Evolutionary conservation across 768 basidiomycete species (phyloP), one percentile per base, ranked within the genome.

Genomic region (Pleurotus tuoliensis): DNA sequence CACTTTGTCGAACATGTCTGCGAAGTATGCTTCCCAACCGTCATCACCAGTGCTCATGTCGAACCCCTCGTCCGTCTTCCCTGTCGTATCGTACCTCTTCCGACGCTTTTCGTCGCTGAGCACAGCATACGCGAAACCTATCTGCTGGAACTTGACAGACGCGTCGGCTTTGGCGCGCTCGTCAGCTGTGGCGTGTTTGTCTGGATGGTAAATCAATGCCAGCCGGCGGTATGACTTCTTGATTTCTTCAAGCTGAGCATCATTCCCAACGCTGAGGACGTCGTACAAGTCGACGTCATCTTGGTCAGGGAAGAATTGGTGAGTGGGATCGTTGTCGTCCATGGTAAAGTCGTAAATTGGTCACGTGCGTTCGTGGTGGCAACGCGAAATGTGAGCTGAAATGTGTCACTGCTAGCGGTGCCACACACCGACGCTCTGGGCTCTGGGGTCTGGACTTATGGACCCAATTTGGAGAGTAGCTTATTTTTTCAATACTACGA

Each of bases 11-110:
- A 94, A 97, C 61, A 97, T 72, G 56, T 87, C 87, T 67, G 88
- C 89, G 63, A 98, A 99, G 72, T 99, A 99, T 5, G 90, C 83
- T 65, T 94, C 92, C 97, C 97, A 99, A 1, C 93, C 92, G 59
- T 87, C 90, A 58, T 89, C 91, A 8, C 84, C 91, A 5, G 82
- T 81, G 20, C 75, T 84, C 40, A 89, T 67, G 48, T 86, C 85
- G 44, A 88, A 79, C 8, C 81, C 82, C 63, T 98, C 94, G 60
- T 87, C 84, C 7, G 94, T 97, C 61, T 82, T 82, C 15, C 97
- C 97, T 0, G 90, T 96, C 55, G 70, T 71, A 63, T 98, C 94
- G 62, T 98, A 99, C 58, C 84, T 77, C 65, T 82, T 76, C 66
- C 87, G 82, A 61, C 87, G 72, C 65, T 82, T 85, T 57, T 84